Conservation (phyloP, 495 filamentous ascomycete species). For the Talaromyces borbonicus region DNA sequence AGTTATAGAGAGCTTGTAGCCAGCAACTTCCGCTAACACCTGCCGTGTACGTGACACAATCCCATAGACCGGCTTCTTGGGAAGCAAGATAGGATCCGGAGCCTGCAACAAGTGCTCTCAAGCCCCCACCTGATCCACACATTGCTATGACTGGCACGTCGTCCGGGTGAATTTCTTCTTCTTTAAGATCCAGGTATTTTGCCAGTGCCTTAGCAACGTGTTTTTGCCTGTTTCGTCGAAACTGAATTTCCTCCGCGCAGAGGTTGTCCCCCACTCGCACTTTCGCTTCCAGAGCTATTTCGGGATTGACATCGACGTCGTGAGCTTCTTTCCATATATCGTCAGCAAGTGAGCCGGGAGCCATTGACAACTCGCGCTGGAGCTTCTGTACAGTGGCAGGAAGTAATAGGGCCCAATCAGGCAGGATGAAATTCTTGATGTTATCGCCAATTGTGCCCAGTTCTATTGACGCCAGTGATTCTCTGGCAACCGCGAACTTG, state of each 20-base stretch:
- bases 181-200: constrained; percentile 66
- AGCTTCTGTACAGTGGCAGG: constrained; percentile 75
- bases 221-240: constrained; percentile 51
- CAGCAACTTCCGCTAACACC: constrained; percentile 94
- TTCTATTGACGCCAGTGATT: constrained; percentile 45
- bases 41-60: constrained; percentile 88
- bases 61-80: constrained; percentile 76
- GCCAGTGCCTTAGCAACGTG: constrained; percentile 63
- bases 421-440: constrained; percentile 60
- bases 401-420: constrained; percentile 69
- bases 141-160: constrained; percentile 89
- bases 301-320: constrained; percentile 72
- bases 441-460: constrained; percentile 53
- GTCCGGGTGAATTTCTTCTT: constrained; percentile 75
- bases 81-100: constrained; percentile 73
- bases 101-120: constrained; percentile 83
- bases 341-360: constrained; percentile 75
- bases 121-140: constrained; percentile 85
- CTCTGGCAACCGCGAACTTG: constrained; percentile 43
- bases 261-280: constrained; percentile 78
- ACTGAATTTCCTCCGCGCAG: constrained; percentile 72
- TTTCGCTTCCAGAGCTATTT: constrained; percentile 66
- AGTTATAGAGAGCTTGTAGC: constrained; percentile 83
- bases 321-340: constrained; percentile 90
- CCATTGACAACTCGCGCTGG: constrained; percentile 76